Conservation (phyloP, 306 rosid genomes). For the Pyrus pyrifolia region DNA sequence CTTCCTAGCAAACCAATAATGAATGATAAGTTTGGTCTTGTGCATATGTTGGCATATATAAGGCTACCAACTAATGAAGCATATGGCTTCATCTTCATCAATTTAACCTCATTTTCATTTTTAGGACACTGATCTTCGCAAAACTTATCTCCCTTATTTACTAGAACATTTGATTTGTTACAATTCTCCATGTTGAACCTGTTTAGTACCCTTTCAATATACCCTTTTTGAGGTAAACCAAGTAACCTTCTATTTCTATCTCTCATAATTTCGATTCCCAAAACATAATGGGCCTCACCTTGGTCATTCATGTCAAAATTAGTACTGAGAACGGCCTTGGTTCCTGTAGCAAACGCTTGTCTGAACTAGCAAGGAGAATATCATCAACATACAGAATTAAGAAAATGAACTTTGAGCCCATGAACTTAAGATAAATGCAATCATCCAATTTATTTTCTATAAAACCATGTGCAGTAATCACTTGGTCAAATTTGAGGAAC, state of each 20-base stretch:
- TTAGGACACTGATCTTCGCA: too few species aligned
- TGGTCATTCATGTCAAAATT: too few species aligned
- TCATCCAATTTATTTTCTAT: background rate
- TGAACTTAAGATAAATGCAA: background rate
- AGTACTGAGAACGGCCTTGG: too few species aligned
- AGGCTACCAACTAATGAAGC: background rate
- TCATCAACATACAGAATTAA: too few species aligned
- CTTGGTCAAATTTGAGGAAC: background rate
- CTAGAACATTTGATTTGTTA: too few species aligned
- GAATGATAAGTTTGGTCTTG: too few species aligned
- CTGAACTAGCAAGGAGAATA: background rate
- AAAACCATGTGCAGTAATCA: background rate
- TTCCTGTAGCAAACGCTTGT: too few species aligned
- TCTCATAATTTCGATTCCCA: background rate
- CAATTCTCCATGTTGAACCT: background rate
- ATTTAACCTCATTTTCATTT: too few species aligned
- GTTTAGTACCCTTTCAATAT: too few species aligned
- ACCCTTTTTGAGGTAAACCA: background rate
- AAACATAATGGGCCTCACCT: background rate
- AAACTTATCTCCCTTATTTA: background rate
- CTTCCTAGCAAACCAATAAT: too few species aligned
- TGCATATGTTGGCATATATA: background rate
- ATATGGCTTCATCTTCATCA: background rate
- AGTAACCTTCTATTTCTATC: background rate
- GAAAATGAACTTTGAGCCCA: background rate